These are phyloP conservation scores for Phytophthora foliorum DNA, from an alignment of 352 stramenopile genomes.

Conservation along the genomic window DNA sequence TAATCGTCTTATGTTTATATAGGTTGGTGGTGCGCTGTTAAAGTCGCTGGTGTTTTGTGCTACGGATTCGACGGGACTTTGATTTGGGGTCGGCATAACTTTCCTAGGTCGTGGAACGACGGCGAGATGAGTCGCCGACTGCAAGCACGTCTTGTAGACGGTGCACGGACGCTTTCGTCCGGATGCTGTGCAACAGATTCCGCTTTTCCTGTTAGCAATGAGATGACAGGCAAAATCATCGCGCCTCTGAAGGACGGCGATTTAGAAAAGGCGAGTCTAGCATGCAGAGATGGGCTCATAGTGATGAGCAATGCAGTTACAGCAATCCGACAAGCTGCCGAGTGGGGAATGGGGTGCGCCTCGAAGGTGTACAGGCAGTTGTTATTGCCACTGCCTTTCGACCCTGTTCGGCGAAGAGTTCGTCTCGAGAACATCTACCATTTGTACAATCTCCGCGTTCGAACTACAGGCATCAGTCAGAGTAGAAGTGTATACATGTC, in stretches of 20 bases:
- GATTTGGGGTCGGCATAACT: slow-evolving; percentile 15
- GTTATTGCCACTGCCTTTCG: slow-evolving; percentile 4
- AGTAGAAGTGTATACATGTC: slow-evolving; percentile 21
- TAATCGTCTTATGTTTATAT: background rate
- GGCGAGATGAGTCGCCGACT: slow-evolving; percentile 9
- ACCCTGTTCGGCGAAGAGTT: background rate
- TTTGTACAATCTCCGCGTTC: slow-evolving; percentile 14
- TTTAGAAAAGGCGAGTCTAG: slow-evolving; percentile 11
- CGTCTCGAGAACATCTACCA: slow-evolving; percentile 14
- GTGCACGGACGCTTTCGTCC: background rate
- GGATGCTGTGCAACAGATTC: slow-evolving; percentile 16
- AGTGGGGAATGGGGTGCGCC: slow-evolving; percentile 7
- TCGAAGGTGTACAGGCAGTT: slow-evolving; percentile 7
- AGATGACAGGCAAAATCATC: slow-evolving; percentile 7
- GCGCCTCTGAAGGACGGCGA: slow-evolving; percentile 11
- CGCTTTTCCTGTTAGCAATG: slow-evolving; percentile 11
- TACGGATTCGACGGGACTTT: slow-evolving; percentile 15
- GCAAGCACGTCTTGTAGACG: background rate
- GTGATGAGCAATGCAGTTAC: slow-evolving; percentile 8
- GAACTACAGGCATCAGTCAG: slow-evolving; percentile 8
- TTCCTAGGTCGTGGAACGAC: slow-evolving; percentile 16
- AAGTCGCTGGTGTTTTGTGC: slow-evolving; percentile 10
- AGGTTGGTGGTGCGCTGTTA: slow-evolving; percentile 10
- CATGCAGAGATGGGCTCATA: slow-evolving; percentile 2
- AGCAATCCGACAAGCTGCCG: slow-evolving; percentile 8